phyloP scores from a whole-genome alignment of 1,284 basidiomycete genomes.

The Rhodofomes roseus region DNA sequence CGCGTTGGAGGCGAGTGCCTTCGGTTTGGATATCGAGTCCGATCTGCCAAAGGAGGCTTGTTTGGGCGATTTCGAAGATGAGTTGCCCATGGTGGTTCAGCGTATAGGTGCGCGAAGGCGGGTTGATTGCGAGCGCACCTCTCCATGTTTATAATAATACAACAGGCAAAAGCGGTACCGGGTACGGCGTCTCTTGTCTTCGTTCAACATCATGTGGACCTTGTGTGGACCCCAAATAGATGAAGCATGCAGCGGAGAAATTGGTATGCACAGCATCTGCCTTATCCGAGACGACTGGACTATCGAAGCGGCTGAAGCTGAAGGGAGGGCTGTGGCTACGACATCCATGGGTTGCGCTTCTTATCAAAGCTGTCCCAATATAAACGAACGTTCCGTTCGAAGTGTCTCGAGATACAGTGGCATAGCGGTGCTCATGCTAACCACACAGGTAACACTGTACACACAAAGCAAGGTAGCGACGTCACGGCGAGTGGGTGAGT shows the following conservation, averaged over 20 bases:
- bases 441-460: too few species aligned
- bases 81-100: slow-evolving; percentile 16
- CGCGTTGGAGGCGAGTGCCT: neutral
- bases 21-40: slow-evolving; percentile 10
- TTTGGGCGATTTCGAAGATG: slow-evolving; percentile 12
- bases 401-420: too few species aligned
- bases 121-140: neutral
- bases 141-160: neutral
- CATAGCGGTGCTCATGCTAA: neutral
- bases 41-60: neutral
- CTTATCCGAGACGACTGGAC: too few species aligned
- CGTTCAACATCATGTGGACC: neutral
- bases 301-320: too few species aligned
- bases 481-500: too few species aligned
- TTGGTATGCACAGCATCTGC: neutral
- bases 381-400: too few species aligned
- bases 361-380: too few species aligned
- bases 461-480: too few species aligned
- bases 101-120: neutral
- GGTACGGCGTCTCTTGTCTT: neutral
- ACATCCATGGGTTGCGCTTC: too few species aligned
- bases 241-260: neutral
- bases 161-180: neutral
- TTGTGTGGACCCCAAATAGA: neutral
- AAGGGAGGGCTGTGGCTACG: too few species aligned